Conservation (phyloP, 768 basidiomycete genomes). For the Rhizopogon rudus region DNA sequence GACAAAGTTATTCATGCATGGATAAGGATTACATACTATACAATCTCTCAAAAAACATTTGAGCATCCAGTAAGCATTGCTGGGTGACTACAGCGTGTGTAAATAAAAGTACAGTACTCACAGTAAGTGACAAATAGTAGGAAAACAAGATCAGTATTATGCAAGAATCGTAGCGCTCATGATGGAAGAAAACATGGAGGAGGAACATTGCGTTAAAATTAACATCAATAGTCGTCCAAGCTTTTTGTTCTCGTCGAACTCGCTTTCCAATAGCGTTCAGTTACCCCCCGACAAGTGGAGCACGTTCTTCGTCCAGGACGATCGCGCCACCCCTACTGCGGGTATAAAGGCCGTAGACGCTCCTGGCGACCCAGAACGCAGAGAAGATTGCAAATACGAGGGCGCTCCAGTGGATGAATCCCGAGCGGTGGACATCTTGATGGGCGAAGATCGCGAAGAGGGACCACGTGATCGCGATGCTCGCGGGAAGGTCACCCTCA, state of each 20-base stretch:
- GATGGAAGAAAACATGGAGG: neutral
- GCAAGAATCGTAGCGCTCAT: neutral
- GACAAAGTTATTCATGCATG: too few relatives aligned
- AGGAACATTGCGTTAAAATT: neutral
- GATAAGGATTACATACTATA: too few relatives aligned
- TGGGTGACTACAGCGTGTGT: too few relatives aligned
- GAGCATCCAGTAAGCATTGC: too few relatives aligned
- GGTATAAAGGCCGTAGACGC: slow-evolving; percentile 49
- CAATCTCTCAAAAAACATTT: too few relatives aligned
- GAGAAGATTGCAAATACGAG: slow-evolving; percentile 83
- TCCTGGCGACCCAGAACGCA: slow-evolving; percentile 81
- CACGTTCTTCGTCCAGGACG: slow-evolving; percentile 83
- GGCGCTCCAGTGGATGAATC: slow-evolving; percentile 89
- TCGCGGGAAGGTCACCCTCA: slow-evolving; percentile 91
- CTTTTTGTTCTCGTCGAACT: neutral
- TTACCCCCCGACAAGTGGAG: slow-evolving; percentile 59
- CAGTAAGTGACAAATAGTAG: too few relatives aligned
- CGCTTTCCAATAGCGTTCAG: slow-evolving; percentile 8
- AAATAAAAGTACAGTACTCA: too few relatives aligned
- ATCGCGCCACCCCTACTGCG: slow-evolving; percentile 45
- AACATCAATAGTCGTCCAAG: neutral
- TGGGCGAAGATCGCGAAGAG: slow-evolving; percentile 89
- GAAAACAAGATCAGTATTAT: neutral
- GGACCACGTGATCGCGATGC: slow-evolving; percentile 89
- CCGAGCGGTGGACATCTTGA: slow-evolving; percentile 43